A percentile compares a stretch with the other conserved stretches of the same genome.
Conservation (phyloP, 352 stramenopile genomes). For the Globisporangium carolinianum region DNA sequence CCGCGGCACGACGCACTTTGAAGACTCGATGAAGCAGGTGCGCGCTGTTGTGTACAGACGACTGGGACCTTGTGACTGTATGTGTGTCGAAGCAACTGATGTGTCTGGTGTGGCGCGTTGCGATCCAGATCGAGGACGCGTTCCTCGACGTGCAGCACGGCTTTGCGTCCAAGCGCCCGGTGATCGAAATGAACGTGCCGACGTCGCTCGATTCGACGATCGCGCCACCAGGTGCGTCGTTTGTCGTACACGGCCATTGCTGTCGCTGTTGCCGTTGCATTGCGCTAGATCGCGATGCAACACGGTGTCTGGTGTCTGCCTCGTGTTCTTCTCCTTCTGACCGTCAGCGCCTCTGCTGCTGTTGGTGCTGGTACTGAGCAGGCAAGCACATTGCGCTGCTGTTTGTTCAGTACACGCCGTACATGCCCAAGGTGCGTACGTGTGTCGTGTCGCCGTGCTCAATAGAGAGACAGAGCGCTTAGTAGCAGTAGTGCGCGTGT, state of each 20-base stretch:
- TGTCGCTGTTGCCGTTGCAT: background rate
- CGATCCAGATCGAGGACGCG: slow-evolving; percentile 76
- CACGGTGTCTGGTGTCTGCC: background rate
- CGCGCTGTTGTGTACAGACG: too few species aligned
- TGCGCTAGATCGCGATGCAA: background rate
- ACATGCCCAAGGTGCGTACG: slow-evolving; percentile 53
- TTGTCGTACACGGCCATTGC: background rate
- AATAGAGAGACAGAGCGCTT: background rate
- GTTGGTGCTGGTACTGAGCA: slow-evolving; percentile 5
- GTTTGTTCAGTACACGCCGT: slow-evolving; percentile 90
- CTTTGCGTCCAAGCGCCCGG: slow-evolving; percentile 56
- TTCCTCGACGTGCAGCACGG: slow-evolving; percentile 77
- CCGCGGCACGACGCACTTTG: slow-evolving; percentile 87
- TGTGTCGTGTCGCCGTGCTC: background rate
- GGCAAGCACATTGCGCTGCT: slow-evolving; percentile 87
- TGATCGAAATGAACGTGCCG: slow-evolving; percentile 91
- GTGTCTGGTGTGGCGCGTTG: background rate
- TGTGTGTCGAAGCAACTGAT: too few species aligned
- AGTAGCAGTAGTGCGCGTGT: too few species aligned
- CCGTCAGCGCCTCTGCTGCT: too few species aligned
- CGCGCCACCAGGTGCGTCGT: slow-evolving; percentile 45
- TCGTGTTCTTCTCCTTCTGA: background rate
- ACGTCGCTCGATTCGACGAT: slow-evolving; percentile 80
- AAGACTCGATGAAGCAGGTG: slow-evolving; percentile 65
- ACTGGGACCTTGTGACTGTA: too few species aligned